Percentiles rank a stretch among this genome's conserved stretches.
These are phyloP conservation scores for Recurvomyces mirabilis DNA, from an alignment of 495 filamentous ascomycete genomes.

Conservation along the genomic window DNA sequence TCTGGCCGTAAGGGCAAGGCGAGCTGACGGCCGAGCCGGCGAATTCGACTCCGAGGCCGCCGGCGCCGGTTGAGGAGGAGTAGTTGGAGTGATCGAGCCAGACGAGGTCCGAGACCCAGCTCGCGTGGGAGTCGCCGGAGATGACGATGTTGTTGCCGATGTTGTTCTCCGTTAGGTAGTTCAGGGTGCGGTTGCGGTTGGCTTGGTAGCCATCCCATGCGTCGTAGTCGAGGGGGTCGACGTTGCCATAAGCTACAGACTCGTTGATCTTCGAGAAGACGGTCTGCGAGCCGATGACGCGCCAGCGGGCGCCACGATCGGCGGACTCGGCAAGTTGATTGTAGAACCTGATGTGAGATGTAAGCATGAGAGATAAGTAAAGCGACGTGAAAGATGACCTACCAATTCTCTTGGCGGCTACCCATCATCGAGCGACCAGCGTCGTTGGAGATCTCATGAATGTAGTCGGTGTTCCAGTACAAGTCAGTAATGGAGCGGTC, in stretches of 20 bases:
- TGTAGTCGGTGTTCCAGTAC: conserved; percentile 46
- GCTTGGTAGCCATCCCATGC: conserved; percentile 53
- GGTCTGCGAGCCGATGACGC: conserved; percentile 55
- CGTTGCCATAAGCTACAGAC: conserved; percentile 35
- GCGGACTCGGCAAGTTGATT: conserved; percentile 42
- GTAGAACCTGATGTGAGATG: conserved; percentile 37
- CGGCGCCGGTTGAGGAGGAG: conserved; percentile 43
- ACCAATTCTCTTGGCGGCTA: conserved; percentile 52
- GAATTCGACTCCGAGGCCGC: conserved; percentile 55
- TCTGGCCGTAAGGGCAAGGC: conserved; percentile 39
- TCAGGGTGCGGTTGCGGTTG: conserved; percentile 52
- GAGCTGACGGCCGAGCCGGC: conserved; percentile 52
- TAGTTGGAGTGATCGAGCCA: conserved; percentile 47
- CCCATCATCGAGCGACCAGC: conserved; percentile 53
- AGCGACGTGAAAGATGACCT: not conserved
- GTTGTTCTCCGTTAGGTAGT: conserved; percentile 46
- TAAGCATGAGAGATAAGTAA: no score
- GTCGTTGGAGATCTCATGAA: conserved; percentile 44
- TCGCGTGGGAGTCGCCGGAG: conserved; percentile 51
- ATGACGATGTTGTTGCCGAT: conserved; percentile 59
- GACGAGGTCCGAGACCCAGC: conserved; percentile 56
- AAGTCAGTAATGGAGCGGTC: conserved; percentile 45
- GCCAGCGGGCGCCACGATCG: conserved; percentile 47
- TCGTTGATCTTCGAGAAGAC: conserved; percentile 48
- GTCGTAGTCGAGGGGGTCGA: conserved; percentile 47